Evolutionary conservation across 1,139 yeast genomes (phyloP).

Genomic region (Yamadazyma oceani): DNA sequence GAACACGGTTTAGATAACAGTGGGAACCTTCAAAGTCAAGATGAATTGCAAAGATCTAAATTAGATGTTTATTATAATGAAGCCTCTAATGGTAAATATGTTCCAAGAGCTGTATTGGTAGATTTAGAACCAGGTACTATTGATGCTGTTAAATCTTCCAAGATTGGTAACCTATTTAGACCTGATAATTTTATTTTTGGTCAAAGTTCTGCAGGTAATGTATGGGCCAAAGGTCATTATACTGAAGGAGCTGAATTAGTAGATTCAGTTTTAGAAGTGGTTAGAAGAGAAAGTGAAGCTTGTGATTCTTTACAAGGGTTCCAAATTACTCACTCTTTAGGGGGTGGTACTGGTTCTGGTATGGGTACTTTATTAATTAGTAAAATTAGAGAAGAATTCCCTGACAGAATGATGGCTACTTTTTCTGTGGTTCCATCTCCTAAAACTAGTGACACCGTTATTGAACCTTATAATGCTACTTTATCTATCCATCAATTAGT

Average conservation of each 20-base stretch:
- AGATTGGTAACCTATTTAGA: constrained; percentile 80
- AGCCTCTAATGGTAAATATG: constrained; percentile 83
- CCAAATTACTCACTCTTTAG: constrained; percentile 90
- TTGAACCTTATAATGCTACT: constrained; percentile 92
- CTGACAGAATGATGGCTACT: constrained; percentile 95
- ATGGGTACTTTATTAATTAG: constrained; percentile 86
- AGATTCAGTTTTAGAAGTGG: constrained; percentile 83
- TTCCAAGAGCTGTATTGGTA: constrained; percentile 89
- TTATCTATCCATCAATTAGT: constrained; percentile 90
- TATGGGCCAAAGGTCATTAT: constrained; percentile 96
- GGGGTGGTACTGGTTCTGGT: constrained; percentile 98
- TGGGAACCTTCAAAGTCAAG: constrained; percentile 73
- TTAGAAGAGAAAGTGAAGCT: constrained; percentile 91
- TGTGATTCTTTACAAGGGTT: constrained; percentile 93
- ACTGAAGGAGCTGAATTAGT: constrained; percentile 95
- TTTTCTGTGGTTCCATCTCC: constrained; percentile 92
- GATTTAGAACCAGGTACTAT: constrained; percentile 94
- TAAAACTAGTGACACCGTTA: constrained; percentile 87
- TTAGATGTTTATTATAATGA: constrained; percentile 51
- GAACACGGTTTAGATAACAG: constrained; percentile 91
- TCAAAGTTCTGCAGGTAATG: constrained; percentile 90
- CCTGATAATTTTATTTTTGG: constrained; percentile 90
- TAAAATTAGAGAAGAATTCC: constrained; percentile 82
- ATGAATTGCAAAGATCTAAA: constrained; percentile 64
- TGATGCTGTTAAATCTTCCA: constrained; percentile 76